A percentile compares a stretch with the other conserved stretches of the same genome.
These are phyloP conservation scores for Cladosporium austrohemisphaericum DNA, from an alignment of 2,329 filamentous ascomycete species.

Conservation along the genomic window DNA sequence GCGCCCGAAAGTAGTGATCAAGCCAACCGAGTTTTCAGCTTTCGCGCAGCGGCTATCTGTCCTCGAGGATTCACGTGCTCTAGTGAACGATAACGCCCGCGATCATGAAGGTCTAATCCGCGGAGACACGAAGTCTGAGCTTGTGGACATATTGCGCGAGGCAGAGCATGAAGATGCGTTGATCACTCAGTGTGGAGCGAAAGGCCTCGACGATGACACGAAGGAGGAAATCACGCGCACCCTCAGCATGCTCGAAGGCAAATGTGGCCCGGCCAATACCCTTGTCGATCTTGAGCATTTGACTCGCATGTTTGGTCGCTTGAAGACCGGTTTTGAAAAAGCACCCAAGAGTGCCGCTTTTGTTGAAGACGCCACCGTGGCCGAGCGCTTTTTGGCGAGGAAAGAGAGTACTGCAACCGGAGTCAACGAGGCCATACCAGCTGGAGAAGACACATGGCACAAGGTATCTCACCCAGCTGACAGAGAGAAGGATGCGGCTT, in stretches of 20 bases:
- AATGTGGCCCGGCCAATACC: slow-evolving; percentile 14
- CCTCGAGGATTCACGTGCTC: slow-evolving; percentile 12
- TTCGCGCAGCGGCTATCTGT: slow-evolving; percentile 17
- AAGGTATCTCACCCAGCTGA: neutral
- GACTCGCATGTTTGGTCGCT: slow-evolving; percentile 19
- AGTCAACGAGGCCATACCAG: no score
- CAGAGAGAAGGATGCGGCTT: slow-evolving; percentile 6
- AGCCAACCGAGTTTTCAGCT: slow-evolving; percentile 14
- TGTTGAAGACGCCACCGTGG: slow-evolving; percentile 17
- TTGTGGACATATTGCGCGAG: slow-evolving; percentile 19
- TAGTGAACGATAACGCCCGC: neutral
- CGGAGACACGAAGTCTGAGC: slow-evolving; percentile 14
- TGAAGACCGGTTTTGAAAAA: slow-evolving; percentile 19
- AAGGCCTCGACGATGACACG: slow-evolving; percentile 15
- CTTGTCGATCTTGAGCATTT: slow-evolving; percentile 20
- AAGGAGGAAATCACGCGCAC: slow-evolving; percentile 20
- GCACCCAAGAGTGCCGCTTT: slow-evolving; percentile 15
- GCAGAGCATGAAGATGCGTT: slow-evolving; percentile 17
- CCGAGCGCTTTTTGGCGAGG: slow-evolving; percentile 17
- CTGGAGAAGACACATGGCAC: neutral
- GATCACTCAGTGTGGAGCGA: slow-evolving; percentile 14
- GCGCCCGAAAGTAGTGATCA: slow-evolving; percentile 6
- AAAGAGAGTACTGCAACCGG: neutral
- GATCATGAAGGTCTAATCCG: slow-evolving; percentile 1
- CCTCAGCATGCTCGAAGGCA: slow-evolving; percentile 26